A percentile compares a stretch with the other conserved stretches of the same genome.
phyloP scores from a whole-genome alignment of 2,329 filamentous ascomycete species.

The Fonsecaea erecta region DNA sequence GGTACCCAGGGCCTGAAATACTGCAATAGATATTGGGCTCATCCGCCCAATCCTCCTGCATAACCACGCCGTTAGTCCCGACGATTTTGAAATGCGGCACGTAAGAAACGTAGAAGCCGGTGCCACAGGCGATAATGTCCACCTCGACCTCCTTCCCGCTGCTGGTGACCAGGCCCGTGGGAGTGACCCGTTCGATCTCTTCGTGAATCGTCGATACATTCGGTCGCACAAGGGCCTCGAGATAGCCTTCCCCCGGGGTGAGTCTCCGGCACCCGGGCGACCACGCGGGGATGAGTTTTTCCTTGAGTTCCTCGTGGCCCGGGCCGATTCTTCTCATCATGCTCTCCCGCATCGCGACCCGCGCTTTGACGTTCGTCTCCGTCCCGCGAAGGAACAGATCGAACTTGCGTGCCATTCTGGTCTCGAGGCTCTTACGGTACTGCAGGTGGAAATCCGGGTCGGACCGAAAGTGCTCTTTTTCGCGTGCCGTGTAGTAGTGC shows the following conservation, averaged over 20 bases:
- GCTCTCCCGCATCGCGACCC: conserved; percentile 48
- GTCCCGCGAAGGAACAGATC: conserved; percentile 44
- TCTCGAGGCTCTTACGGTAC: conserved; percentile 19
- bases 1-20: conserved; percentile 16
- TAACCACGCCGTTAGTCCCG: conserved; percentile 9
- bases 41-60: conserved; percentile 11
- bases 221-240: conserved; percentile 51
- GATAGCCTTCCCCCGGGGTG: conserved; percentile 58
- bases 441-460: conserved; percentile 28
- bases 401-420: conserved; percentile 14
- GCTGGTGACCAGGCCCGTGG: conserved; percentile 46
- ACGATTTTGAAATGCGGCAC: conserved; percentile 22
- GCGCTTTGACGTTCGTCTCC: conserved; percentile 45
- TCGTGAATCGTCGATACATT: conserved; percentile 39
- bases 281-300: conserved; percentile 39
- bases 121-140: conserved; percentile 49
- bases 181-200: conserved; percentile 48
- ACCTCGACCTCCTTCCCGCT: conserved; percentile 46
- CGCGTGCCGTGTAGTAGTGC: conserved; percentile 25
- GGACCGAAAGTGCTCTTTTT: conserved; percentile 26
- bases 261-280: conserved; percentile 51
- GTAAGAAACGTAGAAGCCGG: conserved; percentile 46
- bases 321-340: conserved; percentile 51
- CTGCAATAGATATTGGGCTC: conserved; percentile 18
- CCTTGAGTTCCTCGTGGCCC: conserved; percentile 49